Evolutionary conservation across 2,329 filamentous ascomycete genomes (phyloP).

Genomic region (Exophiala sp.): DNA sequence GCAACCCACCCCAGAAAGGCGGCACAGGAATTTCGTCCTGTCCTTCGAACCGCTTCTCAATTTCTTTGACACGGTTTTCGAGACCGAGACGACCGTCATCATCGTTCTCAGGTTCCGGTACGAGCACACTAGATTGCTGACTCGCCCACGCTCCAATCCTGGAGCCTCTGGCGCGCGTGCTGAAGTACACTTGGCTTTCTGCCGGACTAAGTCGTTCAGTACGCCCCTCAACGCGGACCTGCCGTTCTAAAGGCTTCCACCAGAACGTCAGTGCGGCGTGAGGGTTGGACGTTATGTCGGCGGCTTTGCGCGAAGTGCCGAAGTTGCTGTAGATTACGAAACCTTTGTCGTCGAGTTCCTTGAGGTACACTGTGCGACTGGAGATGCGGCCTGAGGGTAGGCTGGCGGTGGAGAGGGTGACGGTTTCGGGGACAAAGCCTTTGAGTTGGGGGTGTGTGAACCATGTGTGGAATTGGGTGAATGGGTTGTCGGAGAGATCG

Average conservation of each 20-base stretch:
- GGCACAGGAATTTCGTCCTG: conserved; percentile 81
- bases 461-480: conserved; percentile 85
- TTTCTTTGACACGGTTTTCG: conserved; percentile 72
- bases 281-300: conserved; percentile 68
- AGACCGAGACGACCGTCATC: conserved; percentile 71
- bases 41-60: conserved; percentile 71
- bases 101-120: conserved; percentile 37
- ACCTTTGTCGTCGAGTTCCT: conserved; percentile 78
- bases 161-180: conserved; percentile 69
- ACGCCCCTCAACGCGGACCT: conserved; percentile 82
- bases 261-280: conserved; percentile 83
- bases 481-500: conserved; percentile 64
- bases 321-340: conserved; percentile 96
- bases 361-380: conserved; percentile 86
- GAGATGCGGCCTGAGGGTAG: conserved; percentile 82
- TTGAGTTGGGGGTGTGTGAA: conserved; percentile 68
- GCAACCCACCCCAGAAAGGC: conserved; percentile 89
- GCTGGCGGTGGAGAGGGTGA: conserved; percentile 77
- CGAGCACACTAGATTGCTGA: conserved; percentile 75
- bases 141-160: conserved; percentile 92
- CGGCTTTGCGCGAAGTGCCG: conserved; percentile 66
- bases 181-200: conserved; percentile 68
- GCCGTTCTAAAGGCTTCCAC: conserved; percentile 82
- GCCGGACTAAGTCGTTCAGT: conserved; percentile 63
- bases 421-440: conserved; percentile 79